Evolutionary conservation across 2,329 filamentous ascomycete species (phyloP).

Genomic region (Pyricularia grisea): DNA sequence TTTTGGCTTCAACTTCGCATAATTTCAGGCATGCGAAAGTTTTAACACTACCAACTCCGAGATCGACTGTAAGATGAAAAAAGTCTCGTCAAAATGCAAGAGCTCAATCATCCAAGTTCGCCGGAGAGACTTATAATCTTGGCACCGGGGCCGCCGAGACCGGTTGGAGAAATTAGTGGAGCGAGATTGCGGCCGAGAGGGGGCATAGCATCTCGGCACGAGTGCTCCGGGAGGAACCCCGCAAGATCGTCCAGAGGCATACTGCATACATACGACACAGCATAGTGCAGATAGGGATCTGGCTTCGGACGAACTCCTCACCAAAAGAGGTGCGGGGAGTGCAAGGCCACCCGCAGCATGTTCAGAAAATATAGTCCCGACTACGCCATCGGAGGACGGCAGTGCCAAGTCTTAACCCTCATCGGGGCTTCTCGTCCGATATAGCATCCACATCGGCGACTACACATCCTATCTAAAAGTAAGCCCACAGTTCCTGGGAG

Average conservation of each 20-base stretch:
- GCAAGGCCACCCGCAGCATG: not conserved
- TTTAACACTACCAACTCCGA: too few relatives aligned
- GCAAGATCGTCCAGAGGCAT: not conserved
- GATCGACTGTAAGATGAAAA: too few relatives aligned
- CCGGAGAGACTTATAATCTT: not conserved
- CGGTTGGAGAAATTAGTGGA: not conserved
- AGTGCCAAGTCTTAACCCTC: not conserved
- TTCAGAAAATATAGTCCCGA: not conserved
- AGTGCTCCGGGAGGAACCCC: not conserved
- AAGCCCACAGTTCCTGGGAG: not conserved
- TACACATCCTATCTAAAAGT: not conserved
- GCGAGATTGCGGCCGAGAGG: not conserved
- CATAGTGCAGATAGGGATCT: not conserved
- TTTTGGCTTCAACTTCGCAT: too few relatives aligned
- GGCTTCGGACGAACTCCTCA: not conserved
- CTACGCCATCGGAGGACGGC: not conserved
- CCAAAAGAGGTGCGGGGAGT: not conserved
- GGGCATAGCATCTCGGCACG: not conserved
- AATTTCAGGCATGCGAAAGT: too few relatives aligned
- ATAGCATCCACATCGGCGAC: not conserved
- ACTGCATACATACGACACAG: not conserved
- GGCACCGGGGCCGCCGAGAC: not conserved
- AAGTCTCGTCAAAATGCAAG: not conserved
- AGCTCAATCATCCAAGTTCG: not conserved
- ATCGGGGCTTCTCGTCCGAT: not conserved